Evolutionary conservation across 768 basidiomycete genomes (phyloP).

Genomic region (Tricholoma terreum): DNA sequence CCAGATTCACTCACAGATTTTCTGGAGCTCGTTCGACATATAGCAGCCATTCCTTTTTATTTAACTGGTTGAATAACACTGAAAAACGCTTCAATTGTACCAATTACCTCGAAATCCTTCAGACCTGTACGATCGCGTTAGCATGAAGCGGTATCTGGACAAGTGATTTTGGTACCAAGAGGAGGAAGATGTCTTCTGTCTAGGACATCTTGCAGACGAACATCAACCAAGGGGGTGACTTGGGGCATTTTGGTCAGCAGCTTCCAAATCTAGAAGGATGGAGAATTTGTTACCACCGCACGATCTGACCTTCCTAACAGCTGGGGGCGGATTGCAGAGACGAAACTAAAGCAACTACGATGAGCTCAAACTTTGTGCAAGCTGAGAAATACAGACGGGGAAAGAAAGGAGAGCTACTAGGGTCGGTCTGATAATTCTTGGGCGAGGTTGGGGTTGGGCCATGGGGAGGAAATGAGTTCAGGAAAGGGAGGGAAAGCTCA

Average conservation of each 20-base stretch:
- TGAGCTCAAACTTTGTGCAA: neutral
- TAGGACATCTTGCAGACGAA: constrained; percentile 72
- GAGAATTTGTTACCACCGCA: constrained; percentile 42
- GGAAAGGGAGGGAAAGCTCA: neutral
- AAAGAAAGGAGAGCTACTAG: constrained; percentile 34
- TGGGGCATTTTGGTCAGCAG: constrained; percentile 10
- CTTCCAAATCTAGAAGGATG: neutral
- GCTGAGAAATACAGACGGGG: constrained; percentile 28
- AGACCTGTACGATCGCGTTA: constrained; percentile 39
- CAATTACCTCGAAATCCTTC: constrained; percentile 61
- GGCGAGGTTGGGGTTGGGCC: constrained; percentile 22
- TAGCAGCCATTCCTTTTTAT: constrained; percentile 68
- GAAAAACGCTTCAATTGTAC: neutral
- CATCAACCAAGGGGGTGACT: constrained; percentile 66
- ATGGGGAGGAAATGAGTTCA: neutral
- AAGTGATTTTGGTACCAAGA: constrained; percentile 42
- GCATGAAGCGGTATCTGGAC: neutral
- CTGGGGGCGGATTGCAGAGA: constrained; percentile 66
- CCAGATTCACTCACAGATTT: constrained; percentile 52
- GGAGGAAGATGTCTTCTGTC: constrained; percentile 77
- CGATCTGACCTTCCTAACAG: constrained; percentile 65
- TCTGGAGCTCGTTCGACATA: constrained; percentile 76
- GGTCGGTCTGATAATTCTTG: constrained; percentile 23
- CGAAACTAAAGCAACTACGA: constrained; percentile 36
- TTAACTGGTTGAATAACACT: constrained; percentile 5